These are phyloP conservation scores for Avicennia marina DNA, from an alignment of 257 asterid genomes.

Conservation along the genomic window DNA sequence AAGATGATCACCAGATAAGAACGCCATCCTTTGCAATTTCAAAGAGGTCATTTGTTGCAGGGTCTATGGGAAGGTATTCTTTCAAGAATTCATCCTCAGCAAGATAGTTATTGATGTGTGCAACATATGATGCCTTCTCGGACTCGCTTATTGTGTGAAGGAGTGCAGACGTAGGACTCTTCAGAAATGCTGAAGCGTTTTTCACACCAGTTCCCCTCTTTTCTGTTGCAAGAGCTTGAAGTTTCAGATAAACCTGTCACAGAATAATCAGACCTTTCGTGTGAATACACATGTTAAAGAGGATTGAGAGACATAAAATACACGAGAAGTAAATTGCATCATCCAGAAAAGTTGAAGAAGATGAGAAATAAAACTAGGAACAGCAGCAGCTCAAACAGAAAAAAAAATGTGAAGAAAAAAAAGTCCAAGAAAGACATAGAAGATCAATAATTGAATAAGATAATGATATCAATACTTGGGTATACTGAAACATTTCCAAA, in stretches of 20 bases:
- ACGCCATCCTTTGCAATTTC: conserved; percentile 94
- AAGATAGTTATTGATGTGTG: conserved; percentile 91
- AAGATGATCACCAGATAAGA: conserved; percentile 68
- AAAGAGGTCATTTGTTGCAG: conserved; percentile 81
- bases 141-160: conserved; percentile 96
- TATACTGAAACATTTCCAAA: background rate
- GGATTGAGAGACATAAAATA: too few relatives aligned
- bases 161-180: conserved; percentile 88
- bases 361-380: background rate
- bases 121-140: conserved; percentile 89
- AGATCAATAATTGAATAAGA: background rate
- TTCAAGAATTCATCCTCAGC: conserved; percentile 70
- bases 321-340: conserved; percentile 7
- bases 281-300: conserved; percentile 3
- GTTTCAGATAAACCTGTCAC: conserved; percentile 74
- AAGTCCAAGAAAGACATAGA: background rate
- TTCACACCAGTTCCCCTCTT: conserved; percentile 71
- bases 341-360: background rate
- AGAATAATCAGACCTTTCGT: conserved; percentile 16
- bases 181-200: conserved; percentile 87
- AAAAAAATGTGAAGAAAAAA: too few relatives aligned
- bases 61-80: conserved; percentile 74
- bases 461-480: background rate
- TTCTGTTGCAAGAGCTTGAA: conserved; percentile 77
- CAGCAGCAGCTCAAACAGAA: background rate